Evolutionary conservation across 306 rosid genomes (phyloP).

Genomic region (Vigna nakashimae): DNA sequence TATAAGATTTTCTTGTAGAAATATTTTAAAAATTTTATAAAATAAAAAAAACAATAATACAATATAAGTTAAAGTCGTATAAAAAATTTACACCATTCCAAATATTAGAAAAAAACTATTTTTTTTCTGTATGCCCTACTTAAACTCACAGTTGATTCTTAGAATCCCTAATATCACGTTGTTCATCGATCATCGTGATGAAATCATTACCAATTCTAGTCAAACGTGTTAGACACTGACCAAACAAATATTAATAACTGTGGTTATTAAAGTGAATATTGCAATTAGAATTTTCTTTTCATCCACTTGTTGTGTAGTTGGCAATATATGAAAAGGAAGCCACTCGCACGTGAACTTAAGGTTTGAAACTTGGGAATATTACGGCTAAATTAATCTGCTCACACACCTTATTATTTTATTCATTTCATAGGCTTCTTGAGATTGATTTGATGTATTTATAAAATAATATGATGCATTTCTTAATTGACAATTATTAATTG

Average conservation of each 20-base stretch:
- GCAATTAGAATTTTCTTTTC: background rate
- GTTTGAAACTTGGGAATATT: background rate
- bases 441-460: conserved; percentile 4
- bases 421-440: background rate
- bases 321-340: background rate
- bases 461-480: background rate
- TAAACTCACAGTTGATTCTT: no score
- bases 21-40: no score
- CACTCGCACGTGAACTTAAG: background rate
- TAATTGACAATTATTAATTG: background rate
- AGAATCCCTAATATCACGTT: no score
- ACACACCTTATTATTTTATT: background rate
- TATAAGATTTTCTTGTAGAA: no score
- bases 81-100: no score
- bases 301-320: conserved; percentile 15
- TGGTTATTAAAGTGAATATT: background rate
- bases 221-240: conserved; percentile 19
- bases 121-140: no score
- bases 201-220: conserved; percentile 3
- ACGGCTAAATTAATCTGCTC: background rate
- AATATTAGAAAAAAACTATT: no score
- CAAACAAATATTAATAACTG: background rate
- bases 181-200: background rate
- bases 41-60: no score
- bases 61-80: no score